Evolutionary conservation across 495 filamentous ascomycete species (phyloP).

Genomic region (Neurospora sp.): DNA sequence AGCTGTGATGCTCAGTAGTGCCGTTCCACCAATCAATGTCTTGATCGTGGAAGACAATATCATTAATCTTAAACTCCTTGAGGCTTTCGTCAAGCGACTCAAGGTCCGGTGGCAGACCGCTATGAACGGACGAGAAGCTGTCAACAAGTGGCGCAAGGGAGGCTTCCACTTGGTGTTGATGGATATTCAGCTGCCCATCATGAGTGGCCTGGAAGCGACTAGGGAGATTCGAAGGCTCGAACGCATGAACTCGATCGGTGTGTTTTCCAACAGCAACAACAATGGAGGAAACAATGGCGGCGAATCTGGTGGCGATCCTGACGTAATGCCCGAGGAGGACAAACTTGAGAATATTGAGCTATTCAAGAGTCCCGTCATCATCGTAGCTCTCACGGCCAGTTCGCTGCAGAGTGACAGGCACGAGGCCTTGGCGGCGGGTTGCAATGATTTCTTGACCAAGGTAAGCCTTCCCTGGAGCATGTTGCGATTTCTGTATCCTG

Average conservation of each 20-base stretch:
- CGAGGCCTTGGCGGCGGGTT: conserved; percentile 89
- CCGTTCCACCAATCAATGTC: conserved; percentile 93
- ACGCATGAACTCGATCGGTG: conserved; percentile 79
- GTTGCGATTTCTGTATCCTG: neutral
- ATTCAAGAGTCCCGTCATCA: conserved; percentile 95
- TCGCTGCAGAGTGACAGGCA: conserved; percentile 89
- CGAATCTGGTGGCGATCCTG: conserved; percentile 12
- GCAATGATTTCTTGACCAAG: conserved; percentile 98
- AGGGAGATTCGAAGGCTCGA: conserved; percentile 90
- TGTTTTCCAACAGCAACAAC: conserved; percentile 46
- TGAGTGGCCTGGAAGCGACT: conserved; percentile 94
- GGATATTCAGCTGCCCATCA: conserved; percentile 97
- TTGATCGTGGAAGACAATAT: conserved; percentile 98
- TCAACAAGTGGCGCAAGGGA: conserved; percentile 81
- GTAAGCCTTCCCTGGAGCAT: conserved; percentile 37
- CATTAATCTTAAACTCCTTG: conserved; percentile 86
- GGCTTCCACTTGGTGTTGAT: conserved; percentile 97
- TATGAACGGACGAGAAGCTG: conserved; percentile 86
- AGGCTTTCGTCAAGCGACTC: conserved; percentile 92
- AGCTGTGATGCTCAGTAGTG: conserved; percentile 64
- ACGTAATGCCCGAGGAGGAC: conserved; percentile 47
- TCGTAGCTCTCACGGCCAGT: conserved; percentile 90
- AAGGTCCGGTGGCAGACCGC: conserved; percentile 98
- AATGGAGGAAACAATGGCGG: conserved; percentile 22
- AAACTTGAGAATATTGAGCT: conserved; percentile 58